phyloP scores from a whole-genome alignment of 306 rosid genomes.

The Vigna angularis region DNA sequence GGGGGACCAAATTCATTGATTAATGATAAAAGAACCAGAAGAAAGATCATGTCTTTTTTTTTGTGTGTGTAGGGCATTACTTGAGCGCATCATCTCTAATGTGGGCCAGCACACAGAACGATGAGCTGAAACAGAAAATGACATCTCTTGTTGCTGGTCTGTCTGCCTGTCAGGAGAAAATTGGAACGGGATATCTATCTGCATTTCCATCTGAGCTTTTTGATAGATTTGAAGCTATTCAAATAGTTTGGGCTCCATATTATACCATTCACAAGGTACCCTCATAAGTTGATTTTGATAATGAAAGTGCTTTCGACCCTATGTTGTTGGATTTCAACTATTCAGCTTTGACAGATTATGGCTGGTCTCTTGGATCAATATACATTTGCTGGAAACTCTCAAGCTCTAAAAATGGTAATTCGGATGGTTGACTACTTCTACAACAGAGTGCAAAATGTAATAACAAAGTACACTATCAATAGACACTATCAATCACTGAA shows the following conservation, averaged over 20 bases:
- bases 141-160: conserved; percentile 59
- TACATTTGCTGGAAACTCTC: conserved; percentile 61
- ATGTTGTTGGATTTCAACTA: conserved; percentile 13
- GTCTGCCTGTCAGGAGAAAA: conserved; percentile 72
- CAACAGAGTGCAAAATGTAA: conserved; percentile 81
- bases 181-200: conserved; percentile 87
- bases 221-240: conserved; percentile 70
- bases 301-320: conserved; percentile 35
- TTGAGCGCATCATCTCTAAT: conserved; percentile 83
- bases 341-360: conserved; percentile 63
- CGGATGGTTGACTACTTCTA: conserved; percentile 93
- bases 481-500: conserved; percentile 72
- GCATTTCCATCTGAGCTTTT: conserved; percentile 82
- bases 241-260: conserved; percentile 91
- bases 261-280: conserved; percentile 97
- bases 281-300: conserved; percentile 19
- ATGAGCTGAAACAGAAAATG: conserved; percentile 66
- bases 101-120: conserved; percentile 89
- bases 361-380: conserved; percentile 93
- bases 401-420: conserved; percentile 69
- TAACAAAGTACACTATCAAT: conserved; percentile 54
- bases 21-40: no score
- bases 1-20: no score
- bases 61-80: conserved; percentile 70
- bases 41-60: no score